Percentiles rank a stretch among this genome's conserved stretches.
Conservation (phyloP, 495 filamentous ascomycete genomes). For the Immersiella caudata region DNA sequence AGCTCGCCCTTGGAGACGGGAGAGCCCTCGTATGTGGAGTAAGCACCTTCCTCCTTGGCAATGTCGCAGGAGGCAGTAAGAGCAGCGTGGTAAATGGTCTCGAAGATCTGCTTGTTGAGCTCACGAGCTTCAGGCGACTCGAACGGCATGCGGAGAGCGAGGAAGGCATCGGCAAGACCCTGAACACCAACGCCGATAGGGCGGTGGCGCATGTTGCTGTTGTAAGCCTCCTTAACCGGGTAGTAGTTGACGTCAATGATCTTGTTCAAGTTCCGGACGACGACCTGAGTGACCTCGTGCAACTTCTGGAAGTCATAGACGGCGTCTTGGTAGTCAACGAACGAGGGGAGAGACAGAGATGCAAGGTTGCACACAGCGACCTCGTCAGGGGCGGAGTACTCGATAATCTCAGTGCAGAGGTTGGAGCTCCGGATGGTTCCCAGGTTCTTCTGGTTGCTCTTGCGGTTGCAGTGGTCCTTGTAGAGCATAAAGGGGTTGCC, state of each 20-base stretch:
- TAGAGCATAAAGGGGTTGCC: slow-evolving; percentile 99
- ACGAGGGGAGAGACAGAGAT: slow-evolving; percentile 87
- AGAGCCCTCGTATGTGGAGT: slow-evolving; percentile 88
- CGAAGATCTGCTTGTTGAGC: slow-evolving; percentile 97
- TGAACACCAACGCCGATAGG: slow-evolving; percentile 96
- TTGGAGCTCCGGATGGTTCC: slow-evolving; percentile 98
- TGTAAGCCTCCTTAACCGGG: slow-evolving; percentile 87
- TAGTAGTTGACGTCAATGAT: slow-evolving; percentile 98
- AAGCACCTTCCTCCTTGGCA: slow-evolving; percentile 79
- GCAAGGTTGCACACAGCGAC: slow-evolving; percentile 98
- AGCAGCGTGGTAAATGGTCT: slow-evolving; percentile 98
- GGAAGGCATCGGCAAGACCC: slow-evolving; percentile 97
- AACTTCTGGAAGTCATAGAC: slow-evolving; percentile 93
- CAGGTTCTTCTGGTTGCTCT: slow-evolving; percentile 99
- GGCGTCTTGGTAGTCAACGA: slow-evolving; percentile 78
- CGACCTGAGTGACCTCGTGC: slow-evolving; percentile 86
- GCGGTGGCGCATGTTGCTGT: slow-evolving; percentile 93
- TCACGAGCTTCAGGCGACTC: slow-evolving; percentile 91
- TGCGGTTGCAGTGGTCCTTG: slow-evolving; percentile 96
- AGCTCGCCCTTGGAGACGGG: slow-evolving; percentile 94
- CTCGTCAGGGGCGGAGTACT: slow-evolving; percentile 96
- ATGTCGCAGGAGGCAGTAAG: slow-evolving; percentile 86
- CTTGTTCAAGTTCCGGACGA: slow-evolving; percentile 92
- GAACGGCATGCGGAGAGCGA: slow-evolving; percentile 94
- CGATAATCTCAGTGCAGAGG: slow-evolving; percentile 96